Evolutionary conservation across 768 basidiomycete genomes (phyloP).

Genomic region (Tylopilus sp.): DNA sequence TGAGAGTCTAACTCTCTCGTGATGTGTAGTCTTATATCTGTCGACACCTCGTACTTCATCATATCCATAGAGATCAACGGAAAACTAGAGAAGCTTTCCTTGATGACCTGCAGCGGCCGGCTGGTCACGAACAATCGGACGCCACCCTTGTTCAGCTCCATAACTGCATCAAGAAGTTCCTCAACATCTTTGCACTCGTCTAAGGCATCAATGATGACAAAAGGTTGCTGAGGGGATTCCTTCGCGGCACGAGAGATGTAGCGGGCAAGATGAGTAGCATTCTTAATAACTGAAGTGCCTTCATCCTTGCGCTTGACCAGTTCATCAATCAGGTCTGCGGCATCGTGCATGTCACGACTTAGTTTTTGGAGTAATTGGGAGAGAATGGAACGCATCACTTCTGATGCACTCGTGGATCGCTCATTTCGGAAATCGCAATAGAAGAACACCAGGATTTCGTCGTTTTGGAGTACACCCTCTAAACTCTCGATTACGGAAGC

Average conservation of each 20-base stretch:
- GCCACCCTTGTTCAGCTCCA: neutral
- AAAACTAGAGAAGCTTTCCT: neutral
- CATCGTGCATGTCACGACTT: no score
- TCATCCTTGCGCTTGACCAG: neutral
- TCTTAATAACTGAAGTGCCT: neutral
- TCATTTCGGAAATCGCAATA: no score
- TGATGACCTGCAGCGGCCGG: conserved; percentile 8
- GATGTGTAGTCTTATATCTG: conserved; percentile 12
- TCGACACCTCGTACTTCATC: neutral
- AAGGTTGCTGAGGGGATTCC: neutral
- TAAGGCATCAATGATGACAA: conserved; percentile 17
- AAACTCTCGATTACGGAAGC: neutral
- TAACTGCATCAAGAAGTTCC: neutral
- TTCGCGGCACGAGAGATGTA: neutral
- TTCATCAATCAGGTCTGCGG: neutral
- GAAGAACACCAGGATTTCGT: conserved; percentile 9
- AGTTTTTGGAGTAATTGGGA: conserved; percentile 9
- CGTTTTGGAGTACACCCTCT: neutral
- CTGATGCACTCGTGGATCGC: neutral
- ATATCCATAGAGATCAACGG: conserved; percentile 8
- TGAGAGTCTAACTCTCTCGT: conserved; percentile 1
- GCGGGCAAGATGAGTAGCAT: neutral
- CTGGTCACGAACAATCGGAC: conserved; percentile 15
- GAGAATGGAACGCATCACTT: conserved; percentile 13
- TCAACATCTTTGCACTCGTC: conserved; percentile 13